A percentile compares a stretch with the other conserved stretches of the same genome.
These are phyloP conservation scores for Alternaria angustiovoidea DNA, from an alignment of 2,329 filamentous ascomycete genomes.

Conservation along the genomic window DNA sequence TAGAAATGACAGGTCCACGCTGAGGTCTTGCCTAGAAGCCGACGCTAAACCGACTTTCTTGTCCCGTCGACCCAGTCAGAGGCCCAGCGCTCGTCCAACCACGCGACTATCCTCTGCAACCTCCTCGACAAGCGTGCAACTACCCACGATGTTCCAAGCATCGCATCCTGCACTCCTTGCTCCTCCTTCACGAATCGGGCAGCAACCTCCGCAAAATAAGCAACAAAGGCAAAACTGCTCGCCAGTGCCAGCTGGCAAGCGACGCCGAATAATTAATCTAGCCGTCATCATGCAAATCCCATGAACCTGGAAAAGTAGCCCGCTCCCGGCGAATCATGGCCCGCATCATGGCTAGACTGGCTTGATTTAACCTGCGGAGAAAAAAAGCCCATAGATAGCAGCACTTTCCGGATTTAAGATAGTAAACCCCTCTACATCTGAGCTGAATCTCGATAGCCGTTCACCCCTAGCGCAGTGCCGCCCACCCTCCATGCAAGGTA, in stretches of 20 bases:
- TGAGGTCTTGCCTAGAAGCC: constrained; percentile 25
- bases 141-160: not conserved
- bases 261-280: constrained; percentile 14
- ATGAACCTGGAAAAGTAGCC: constrained; percentile 18
- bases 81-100: constrained; percentile 5
- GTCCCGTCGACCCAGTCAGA: constrained; percentile 2
- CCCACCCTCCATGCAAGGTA: constrained; percentile 36
- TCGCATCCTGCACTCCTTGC: constrained; percentile 28
- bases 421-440: constrained; percentile 2
- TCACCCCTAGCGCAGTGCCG: constrained; percentile 21
- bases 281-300: constrained; percentile 23
- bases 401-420: constrained; percentile 20
- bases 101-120: constrained; percentile 10
- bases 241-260: constrained; percentile 22
- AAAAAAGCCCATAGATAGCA: constrained; percentile 12
- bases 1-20: constrained; percentile 26
- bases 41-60: constrained; percentile 24
- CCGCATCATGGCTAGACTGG: not conserved
- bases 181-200: constrained; percentile 15
- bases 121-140: constrained; percentile 24
- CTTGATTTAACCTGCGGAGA: constrained; percentile 3
- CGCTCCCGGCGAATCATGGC: constrained; percentile 18
- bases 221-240: constrained; percentile 11
- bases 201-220: constrained; percentile 25
- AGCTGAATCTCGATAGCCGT: constrained; percentile 21